phyloP scores from a whole-genome alignment of 176 grass and related monocot species.

The Oryza coarctata region DNA sequence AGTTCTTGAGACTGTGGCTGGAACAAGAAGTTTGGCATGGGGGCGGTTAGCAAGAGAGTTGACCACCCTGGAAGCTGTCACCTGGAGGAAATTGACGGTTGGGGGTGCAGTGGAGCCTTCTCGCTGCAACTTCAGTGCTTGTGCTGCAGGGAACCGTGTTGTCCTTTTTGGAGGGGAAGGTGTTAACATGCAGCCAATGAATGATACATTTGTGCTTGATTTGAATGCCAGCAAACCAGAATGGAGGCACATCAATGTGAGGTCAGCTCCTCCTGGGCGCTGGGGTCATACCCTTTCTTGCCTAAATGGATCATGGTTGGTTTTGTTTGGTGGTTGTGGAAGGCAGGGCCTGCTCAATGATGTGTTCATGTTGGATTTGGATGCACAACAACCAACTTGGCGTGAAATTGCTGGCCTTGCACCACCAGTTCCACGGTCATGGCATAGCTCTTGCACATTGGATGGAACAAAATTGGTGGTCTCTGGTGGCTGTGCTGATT shows the following conservation, averaged over 20 bases:
- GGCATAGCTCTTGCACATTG: constrained; percentile 88
- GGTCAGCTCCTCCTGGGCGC: constrained; percentile 80
- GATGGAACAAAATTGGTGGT: constrained; percentile 91
- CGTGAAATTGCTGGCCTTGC: constrained; percentile 80
- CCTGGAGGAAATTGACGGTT: constrained; percentile 76
- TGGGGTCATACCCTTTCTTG: constrained; percentile 92
- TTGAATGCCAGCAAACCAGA: constrained; percentile 81
- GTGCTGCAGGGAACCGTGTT: constrained; percentile 90
- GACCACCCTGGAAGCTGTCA: constrained; percentile 81
- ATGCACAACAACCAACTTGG: constrained; percentile 88
- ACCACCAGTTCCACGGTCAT: constrained; percentile 85
- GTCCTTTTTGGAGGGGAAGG: constrained; percentile 96
- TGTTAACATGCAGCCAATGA: constrained; percentile 95
- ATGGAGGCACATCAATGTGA: constrained; percentile 90
- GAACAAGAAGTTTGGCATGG: constrained; percentile 80
- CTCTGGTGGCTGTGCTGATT: constrained; percentile 95
- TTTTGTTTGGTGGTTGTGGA: constrained; percentile 88
- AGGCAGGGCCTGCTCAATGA: constrained; percentile 85
- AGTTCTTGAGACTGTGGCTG: constrained; percentile 69
- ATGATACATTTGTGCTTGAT: constrained; percentile 95
- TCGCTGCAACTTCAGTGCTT: constrained; percentile 92
- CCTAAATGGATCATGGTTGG: constrained; percentile 83
- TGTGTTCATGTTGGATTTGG: constrained; percentile 95
- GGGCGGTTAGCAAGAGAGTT: constrained; percentile 76
- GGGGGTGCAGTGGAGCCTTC: constrained; percentile 87